phyloP scores from a whole-genome alignment of 2,329 filamentous ascomycete species.

The Ophiostoma piceae region DNA sequence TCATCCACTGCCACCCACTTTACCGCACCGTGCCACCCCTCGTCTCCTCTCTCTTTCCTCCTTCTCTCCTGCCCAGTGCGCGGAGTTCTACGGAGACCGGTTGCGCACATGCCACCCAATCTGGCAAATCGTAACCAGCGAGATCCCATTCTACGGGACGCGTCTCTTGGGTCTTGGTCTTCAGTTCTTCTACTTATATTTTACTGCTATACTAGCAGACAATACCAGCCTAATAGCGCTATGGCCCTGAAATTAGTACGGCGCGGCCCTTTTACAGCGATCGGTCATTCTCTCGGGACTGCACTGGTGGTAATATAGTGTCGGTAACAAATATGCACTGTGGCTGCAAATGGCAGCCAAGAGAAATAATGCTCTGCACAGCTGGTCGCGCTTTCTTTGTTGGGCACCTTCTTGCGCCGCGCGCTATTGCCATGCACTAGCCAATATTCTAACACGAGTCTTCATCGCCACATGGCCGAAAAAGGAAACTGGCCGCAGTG shows the following conservation, averaged over 20 bases:
- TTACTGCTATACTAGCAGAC: background rate
- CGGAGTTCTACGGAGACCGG: background rate
- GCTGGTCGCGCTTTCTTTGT: background rate
- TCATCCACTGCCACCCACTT: background rate
- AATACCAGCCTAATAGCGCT: background rate
- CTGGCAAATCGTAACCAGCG: background rate
- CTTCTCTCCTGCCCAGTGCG: background rate
- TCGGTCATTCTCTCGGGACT: background rate
- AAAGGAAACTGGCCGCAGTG: conserved; percentile 1
- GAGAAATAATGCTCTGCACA: no score
- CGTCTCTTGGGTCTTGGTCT: no score
- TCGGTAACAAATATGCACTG: background rate
- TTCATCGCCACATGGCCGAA: conserved; percentile 8
- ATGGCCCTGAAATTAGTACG: background rate
- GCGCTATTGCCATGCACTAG: background rate
- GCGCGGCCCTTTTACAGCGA: background rate
- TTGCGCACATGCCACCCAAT: background rate
- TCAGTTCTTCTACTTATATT: no score
- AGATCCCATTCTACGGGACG: conserved; percentile 2
- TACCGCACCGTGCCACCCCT: background rate
- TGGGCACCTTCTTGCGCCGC: conserved; percentile 11
- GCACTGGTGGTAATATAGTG: background rate
- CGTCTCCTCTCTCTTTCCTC: background rate
- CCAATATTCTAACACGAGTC: background rate
- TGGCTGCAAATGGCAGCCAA: background rate